Evolutionary conservation across 2,329 filamentous ascomycete species (phyloP), one percentile per base, ranked within the genome.

Genomic region (Neofusicoccum cordaticola): DNA sequence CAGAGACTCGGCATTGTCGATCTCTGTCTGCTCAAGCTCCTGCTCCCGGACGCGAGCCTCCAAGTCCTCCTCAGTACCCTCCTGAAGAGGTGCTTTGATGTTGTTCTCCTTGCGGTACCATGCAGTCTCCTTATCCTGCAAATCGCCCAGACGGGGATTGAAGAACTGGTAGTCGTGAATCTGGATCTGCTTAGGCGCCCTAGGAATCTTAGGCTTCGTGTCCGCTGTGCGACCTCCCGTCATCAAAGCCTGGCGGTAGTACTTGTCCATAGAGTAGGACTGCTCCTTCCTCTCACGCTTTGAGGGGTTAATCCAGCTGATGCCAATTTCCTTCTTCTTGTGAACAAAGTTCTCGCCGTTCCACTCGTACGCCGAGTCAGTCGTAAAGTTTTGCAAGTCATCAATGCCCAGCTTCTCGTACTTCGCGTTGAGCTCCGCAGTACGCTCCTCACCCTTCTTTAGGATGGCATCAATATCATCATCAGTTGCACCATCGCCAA

Each of bases 151-250:
- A 50, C 89, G 86, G 0, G 88, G 83, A 0, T 94, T 93, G 77
- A 97, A 99, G 81, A 99, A 99, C 73, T 99, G 95, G 77, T 97
- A 98, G 77, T 99, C 95, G 72, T 98, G 93, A 45, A 97, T 90
- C 3, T 88, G 83, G 61, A 96, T 87, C 75, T 99, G 95, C 79
- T 96, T 97, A 0, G 95, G 95, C 9, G 95, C 92, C 64, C 93
- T 88, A n/a, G 95, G 96, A 19, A 95, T 92, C 79, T 97, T 97
- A 8, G 94, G 93, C 77, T 97, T 97, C 31, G 91, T 86, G 67
- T 97, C 93, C 44, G 92, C 88, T 27, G 88, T 89, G 51, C 88
- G 86, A 41, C 89, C 87, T 77, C 92, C 88, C 62, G 91, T 95
- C 71, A 91, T 90, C 73, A 99, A 86, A 9, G 93, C 92, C 72